Evolutionary conservation across 345 rosid genomes (phyloP).

Genomic region (Ceriops zippeliana): DNA sequence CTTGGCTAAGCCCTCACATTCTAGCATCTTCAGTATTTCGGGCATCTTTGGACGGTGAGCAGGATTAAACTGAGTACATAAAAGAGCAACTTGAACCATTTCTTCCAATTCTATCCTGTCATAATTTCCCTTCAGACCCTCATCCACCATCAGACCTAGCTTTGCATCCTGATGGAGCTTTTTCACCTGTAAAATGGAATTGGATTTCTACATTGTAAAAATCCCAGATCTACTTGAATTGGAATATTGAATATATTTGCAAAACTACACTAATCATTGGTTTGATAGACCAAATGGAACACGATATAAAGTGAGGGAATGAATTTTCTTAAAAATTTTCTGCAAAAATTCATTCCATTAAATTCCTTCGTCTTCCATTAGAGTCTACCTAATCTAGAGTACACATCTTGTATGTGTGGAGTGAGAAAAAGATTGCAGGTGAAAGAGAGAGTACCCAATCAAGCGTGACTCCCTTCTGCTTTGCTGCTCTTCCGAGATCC

Average conservation of each 20-base stretch:
- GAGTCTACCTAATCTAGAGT: not conserved
- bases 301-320: no score
- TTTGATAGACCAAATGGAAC: no score
- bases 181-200: conserved; percentile 58
- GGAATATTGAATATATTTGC: no score
- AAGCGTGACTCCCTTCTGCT: conserved; percentile 91
- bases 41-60: conserved; percentile 75
- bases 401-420: no score
- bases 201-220: no score
- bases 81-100: conserved; percentile 70
- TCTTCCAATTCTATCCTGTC: conserved; percentile 73
- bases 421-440: not conserved
- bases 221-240: no score
- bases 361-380: not conserved
- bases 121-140: conserved; percentile 56
- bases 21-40: conserved; percentile 71
- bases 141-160: conserved; percentile 64
- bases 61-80: conserved; percentile 74
- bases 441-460: conserved; percentile 56
- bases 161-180: conserved; percentile 83
- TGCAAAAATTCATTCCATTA: no score
- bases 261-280: no score
- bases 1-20: conserved; percentile 80
- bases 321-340: no score
- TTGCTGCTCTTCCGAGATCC: conserved; percentile 79